These are phyloP conservation scores for Vanrija humicola DNA, from an alignment of 1,284 basidiomycete genomes.

Conservation along the genomic window DNA sequence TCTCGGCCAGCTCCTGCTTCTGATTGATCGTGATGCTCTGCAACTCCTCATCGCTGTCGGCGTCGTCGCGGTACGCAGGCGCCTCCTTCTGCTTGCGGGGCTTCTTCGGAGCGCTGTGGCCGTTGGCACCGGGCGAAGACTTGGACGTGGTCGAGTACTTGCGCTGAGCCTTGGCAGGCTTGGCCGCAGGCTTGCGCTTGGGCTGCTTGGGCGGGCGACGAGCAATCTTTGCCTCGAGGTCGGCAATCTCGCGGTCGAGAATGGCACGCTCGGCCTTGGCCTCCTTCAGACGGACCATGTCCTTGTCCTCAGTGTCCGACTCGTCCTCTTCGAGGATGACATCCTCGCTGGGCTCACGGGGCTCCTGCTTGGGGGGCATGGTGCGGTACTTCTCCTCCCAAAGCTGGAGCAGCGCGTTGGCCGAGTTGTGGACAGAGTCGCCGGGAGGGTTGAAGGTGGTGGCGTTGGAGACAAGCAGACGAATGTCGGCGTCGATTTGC, in stretches of 20 bases:
- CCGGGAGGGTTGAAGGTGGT: slow-evolving; percentile 85
- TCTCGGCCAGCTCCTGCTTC: slow-evolving; percentile 93
- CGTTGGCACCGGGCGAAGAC: slow-evolving; percentile 33
- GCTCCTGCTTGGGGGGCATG: slow-evolving; percentile 58
- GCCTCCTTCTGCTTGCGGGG: slow-evolving; percentile 37
- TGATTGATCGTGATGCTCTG: slow-evolving; percentile 71
- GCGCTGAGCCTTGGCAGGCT: slow-evolving; percentile 52
- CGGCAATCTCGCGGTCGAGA: slow-evolving; percentile 31
- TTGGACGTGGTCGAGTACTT: slow-evolving; percentile 37
- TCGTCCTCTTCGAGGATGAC: slow-evolving; percentile 53
- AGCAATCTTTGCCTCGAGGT: slow-evolving; percentile 27
- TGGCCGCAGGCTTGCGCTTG: slow-evolving; percentile 24
- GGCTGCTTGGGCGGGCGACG: slow-evolving; percentile 14
- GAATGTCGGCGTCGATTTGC: slow-evolving; percentile 85
- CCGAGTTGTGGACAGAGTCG: slow-evolving; percentile 79
- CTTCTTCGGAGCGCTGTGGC: slow-evolving; percentile 35
- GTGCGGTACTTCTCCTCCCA: slow-evolving; percentile 89
- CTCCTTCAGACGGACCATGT: slow-evolving; percentile 18
- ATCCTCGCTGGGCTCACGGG: slow-evolving; percentile 52
- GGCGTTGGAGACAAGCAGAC: slow-evolving; percentile 91
- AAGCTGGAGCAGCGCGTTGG: slow-evolving; percentile 70
- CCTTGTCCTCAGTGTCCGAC: slow-evolving; percentile 50
- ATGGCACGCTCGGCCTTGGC: slow-evolving; percentile 16
- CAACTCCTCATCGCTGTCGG: slow-evolving; percentile 44
- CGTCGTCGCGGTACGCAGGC: slow-evolving; percentile 43